Evolutionary conservation across 2,329 filamentous ascomycete species (phyloP), one percentile per base, ranked within the genome.

Genomic region (Verticillium isaacii): DNA sequence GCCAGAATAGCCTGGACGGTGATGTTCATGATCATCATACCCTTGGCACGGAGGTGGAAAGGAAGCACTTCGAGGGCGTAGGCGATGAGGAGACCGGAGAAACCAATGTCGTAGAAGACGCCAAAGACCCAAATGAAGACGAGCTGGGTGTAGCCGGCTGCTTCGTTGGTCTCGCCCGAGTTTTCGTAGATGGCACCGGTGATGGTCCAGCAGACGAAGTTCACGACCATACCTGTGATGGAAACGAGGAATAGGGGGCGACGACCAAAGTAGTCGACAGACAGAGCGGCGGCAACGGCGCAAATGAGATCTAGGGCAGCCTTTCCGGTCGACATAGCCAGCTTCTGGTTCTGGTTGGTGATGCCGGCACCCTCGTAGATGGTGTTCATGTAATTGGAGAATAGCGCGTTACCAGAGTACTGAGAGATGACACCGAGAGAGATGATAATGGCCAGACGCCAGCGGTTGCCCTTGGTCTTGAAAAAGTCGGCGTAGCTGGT

Each of bases 361-460:
- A 89, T 88, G 55, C 86, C 87, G 58, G 86, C 85, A 57, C 82
- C 82, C 50, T 80, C 75, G 73, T 88, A 88, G 65, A 90, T 81
- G 61, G 81, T 78, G 63, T 86, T 83, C 68, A 87, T 85, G 71
- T 89, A 89, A 74, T 89, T 89, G 65, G 82, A 86, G 69, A 90
- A 85, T 1, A 90, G 75, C 19, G 85, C 86, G 69, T 89, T 90
- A 55, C 88, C 87, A 59, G 82, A 86, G 75, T 88, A 89, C 73
- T 90, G 87, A 2, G 85, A 88, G 69, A 89, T 88, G 66, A 89
- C 74, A 68, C 86, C 87, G 19, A 90, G 78, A 0, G 85, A 88
- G 52, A 88, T 72, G 52, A 89, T 77, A 61, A 90, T 83, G 57
- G 82, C 78, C 55, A 90, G 76, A 12, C 88, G 80, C 77, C 86